Evolutionary conservation across 345 rosid species (phyloP), one percentile per base, ranked within the genome.

Genomic region (Dimocarpus longan): DNA sequence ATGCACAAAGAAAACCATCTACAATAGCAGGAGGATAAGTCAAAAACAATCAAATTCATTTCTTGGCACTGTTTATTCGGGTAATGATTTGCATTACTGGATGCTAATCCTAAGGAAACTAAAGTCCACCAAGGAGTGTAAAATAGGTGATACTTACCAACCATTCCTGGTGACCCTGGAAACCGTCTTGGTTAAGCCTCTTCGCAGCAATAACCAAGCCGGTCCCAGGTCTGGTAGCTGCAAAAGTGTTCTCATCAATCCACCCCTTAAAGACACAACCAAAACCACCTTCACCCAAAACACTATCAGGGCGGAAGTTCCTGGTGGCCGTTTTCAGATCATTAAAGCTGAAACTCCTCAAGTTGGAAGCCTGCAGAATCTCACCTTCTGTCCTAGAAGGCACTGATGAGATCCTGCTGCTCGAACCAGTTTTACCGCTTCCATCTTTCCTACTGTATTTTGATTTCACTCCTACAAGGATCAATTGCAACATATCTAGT

Each of bases 141-240:
- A 52, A 77, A 42, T 62, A 66, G 52, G 54, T 74, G 44, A 77
- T 76, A 82, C 97, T 83, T 64, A 95, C 98, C 98, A 96, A 78
- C 99, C 99, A 96, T 88, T 96, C 99, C 68, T 80, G 88, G 77
- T 96, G 99, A 80, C 99, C 99, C 86, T 96, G 99, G 11, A 81
- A 82, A n/a, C 98, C 79, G 18, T 92, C 98, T 74, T 91, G 92
- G 82, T 96, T 96, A 60, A 96, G 99, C 83, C 91, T 88, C 73
- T 96, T 96, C 42, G 93, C 98, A 10, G 99, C 99, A 37, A 96
- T 92, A 44, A 91, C 91, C 78, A 91, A 78, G 77, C 98, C 98
- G 0, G 95, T 87, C 64, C 91, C 95, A 18, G 99, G 90, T 85
- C 82, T 94, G 57, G 95, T 71, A 2, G 99, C 90, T 69, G 89